Base-by-base conservation (phyloP, 2,329 filamentous ascomycete species). In the Domatiomyces globalis region DNA sequence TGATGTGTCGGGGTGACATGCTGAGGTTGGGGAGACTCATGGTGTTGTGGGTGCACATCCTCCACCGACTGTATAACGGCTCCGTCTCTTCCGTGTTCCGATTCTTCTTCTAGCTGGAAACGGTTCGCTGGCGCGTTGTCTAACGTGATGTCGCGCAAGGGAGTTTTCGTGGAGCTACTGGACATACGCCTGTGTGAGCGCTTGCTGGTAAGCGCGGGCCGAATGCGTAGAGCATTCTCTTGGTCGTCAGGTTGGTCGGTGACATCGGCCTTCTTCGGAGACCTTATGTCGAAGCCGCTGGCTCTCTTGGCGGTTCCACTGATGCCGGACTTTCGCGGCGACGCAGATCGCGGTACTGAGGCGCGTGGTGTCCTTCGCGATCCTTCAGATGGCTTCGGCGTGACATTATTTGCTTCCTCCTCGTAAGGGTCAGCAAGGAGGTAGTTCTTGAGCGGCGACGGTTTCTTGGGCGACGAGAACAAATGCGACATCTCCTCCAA, bases 401-500 rank as follows among this genome's bases (percentile, higher is more conserved):
- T 39, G 10, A 15, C 12, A 39, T 70, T 70, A 12, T 73, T 75
- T 33, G 70, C 65, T 55, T 71, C 69, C 45, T 60, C 48, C 39
- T 58, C 53, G 18, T 61, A 63, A 51, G 39, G 53, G 20, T 58
- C 50, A 52, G 57, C 46, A 7, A 56, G 33, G 5, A 51, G 49
- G 45, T 51, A 42, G 12, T 44, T 57, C 53, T 63, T 63, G 19
- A 62, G 55, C 1, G 73, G 71, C n/a, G 74, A 76, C 50, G 67
- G 70, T 62, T 82, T 85, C 58, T 80, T 78, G 12, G 89, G 88
- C 18, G 89, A 95, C 7, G 89, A 95, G 67, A 95, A 95, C 58
- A 96, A 80, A 59, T 80, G 80, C 36, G 90, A 85, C 53, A 95
- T 77, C 36, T 86, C 84, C 65, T 95, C 87, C 73, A 98, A 81